Base-by-base conservation (phyloP, 2,329 filamentous ascomycete genomes). In the Madurella fahalii region DNA sequence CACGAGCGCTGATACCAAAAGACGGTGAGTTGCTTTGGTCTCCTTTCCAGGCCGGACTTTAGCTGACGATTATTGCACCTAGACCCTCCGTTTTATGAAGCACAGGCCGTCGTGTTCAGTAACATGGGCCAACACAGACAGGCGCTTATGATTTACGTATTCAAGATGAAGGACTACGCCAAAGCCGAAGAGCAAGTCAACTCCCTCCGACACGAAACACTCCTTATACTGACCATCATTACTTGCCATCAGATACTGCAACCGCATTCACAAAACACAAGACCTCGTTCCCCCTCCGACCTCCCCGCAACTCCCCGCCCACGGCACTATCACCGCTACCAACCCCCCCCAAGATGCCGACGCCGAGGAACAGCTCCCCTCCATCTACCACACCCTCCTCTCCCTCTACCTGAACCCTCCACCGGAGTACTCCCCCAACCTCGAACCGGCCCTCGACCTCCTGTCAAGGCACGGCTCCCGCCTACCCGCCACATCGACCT, bases 101-200 rank as follows among this genome's bases (percentile, higher is more conserved):
- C 90, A 2, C 85, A 93, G 58, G 94, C 94, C 7, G 86, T 97
- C 43, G 86, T 97, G 17, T 82, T 97, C 40, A 91, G 90, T 71
- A 95, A 94, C 63, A 96, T 97, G 89, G 90, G 90, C 7, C 87
- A 93, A 64, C 92, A 99, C 73, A 92, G 90, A 67, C 91, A 97
- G 71, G 94, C 94, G 0, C 75, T 99, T n/a, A 88, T 94, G 68
- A 96, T 99, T 50, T 99, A 96, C 68, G 93, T 97, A 30, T 99
- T 96, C 73, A 94, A 93, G 69, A 82, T 99, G 69, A 77, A 88
- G 62, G 87, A 96, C 69, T 93, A 89, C 59, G 76, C 75, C 12
- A 97, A 96, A 71, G 94, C 94, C 32, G 94, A 99, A 80, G 90
- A 96, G 86, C 96, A 75, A 58, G 84, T 77, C 37, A 69, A 67